These are phyloP conservation scores for Tolypocladium sp. DNA, from an alignment of 2,329 filamentous ascomycete species.

Conservation along the genomic window DNA sequence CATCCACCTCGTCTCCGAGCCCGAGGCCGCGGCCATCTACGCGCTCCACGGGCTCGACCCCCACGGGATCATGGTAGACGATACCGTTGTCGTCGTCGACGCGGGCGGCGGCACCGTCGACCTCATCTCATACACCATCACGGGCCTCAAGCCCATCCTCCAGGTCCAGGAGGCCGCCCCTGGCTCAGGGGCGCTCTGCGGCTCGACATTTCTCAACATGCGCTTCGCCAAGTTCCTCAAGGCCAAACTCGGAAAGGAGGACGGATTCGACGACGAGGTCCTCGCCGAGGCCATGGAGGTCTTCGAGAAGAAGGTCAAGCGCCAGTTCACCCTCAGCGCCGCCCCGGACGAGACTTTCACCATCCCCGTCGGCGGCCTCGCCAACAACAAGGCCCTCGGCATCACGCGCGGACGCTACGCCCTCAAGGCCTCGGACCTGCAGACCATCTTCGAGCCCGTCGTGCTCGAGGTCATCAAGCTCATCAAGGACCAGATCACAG, in stretches of 20 bases:
- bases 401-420: slow-evolving; percentile 26
- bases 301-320: slow-evolving; percentile 33
- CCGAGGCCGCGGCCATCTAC: slow-evolving; percentile 40
- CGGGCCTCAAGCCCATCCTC: slow-evolving; percentile 29
- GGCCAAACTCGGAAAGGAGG: slow-evolving; percentile 27
- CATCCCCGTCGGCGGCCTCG: slow-evolving; percentile 30
- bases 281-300: slow-evolving; percentile 27
- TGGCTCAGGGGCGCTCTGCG: slow-evolving; percentile 36
- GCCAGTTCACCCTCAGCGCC: slow-evolving; percentile 17
- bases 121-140: slow-evolving; percentile 40
- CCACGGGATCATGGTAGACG: slow-evolving; percentile 27
- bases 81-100: slow-evolving; percentile 42
- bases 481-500: slow-evolving; percentile 32
- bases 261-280: slow-evolving; percentile 29
- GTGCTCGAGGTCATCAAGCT: slow-evolving; percentile 31
- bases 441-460: slow-evolving; percentile 33
- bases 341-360: slow-evolving; percentile 23
- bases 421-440: slow-evolving; percentile 27
- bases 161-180: slow-evolving; percentile 34
- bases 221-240: slow-evolving; percentile 32
- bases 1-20: slow-evolving; percentile 36
- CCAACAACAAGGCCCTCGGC: slow-evolving; percentile 26
- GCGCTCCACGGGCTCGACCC: slow-evolving; percentile 30
- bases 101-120: slow-evolving; percentile 43
- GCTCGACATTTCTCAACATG: slow-evolving; percentile 35